Base-by-base conservation (phyloP, 306 rosid genomes). In the Vigna radiata region DNA sequence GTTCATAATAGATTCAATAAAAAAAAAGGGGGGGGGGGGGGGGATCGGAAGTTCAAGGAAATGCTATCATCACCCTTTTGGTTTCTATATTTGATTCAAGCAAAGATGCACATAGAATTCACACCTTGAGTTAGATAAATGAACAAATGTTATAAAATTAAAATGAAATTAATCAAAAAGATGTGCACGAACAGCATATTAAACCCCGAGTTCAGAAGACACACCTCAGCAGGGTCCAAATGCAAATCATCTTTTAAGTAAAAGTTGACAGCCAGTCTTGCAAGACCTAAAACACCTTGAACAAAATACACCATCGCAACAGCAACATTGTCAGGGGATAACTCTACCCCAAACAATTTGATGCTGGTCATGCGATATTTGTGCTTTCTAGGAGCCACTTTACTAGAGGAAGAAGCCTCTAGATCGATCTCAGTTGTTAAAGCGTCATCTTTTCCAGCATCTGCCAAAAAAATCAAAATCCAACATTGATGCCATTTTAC, bases 251-350 rank as follows among this genome's bases (percentile, higher is more conserved):
- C 99, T 80, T 92, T 95, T 31, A 95, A 85, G 78, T 88, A 95
- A 76, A 89, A 95, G 85, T 74, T 88, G 50, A 95, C 93, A 49
- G 99, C 99, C 78, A 95, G 88, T 88, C 97, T 90, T 6, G 99
- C 93, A 71, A 95, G 99, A 74, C 94, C 97, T 52, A 95, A 81
- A 71, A 95, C 97, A 48, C 99, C 99, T 89, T 95, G 99, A 83
- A 95, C 99, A 87, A 95, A 95, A 83, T 95, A 95, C 16, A 95
- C 99, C 97, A 95, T 92, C 2, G 99, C 96, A 69, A 95, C 91
- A 43, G 99, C 97, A 68, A 88, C 77, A 79, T 87, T 92, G 86
- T 95, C 99, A 7, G 97, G 99, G 33, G 93, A 87, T 70, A 95
- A 81, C 17, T 95, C 92, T 21, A 92, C 91, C 77, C 97, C 99